Evolutionary conservation across 2,329 filamentous ascomycete genomes (phyloP).

Genomic region (Pseudogymnoascus sp.): DNA sequence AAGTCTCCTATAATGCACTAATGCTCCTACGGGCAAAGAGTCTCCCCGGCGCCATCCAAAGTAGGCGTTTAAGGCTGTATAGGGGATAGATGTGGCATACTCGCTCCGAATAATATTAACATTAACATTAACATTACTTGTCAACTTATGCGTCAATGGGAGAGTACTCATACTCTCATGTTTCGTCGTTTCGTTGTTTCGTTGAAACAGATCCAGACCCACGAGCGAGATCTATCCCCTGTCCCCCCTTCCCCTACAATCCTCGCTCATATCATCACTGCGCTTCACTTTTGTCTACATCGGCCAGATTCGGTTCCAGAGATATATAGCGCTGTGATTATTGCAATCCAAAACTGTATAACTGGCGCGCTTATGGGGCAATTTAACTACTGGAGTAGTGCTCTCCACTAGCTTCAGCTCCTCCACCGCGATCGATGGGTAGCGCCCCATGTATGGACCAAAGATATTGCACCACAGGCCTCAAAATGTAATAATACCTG

Average conservation of each 20-base stretch:
- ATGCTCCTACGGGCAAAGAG: neutral
- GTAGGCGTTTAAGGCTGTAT: neutral
- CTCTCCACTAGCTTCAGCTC: conserved; percentile 6
- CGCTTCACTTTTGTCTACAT: neutral
- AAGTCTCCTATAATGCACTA: conserved; percentile 2
- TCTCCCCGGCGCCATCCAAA: neutral
- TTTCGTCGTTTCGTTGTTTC: neutral
- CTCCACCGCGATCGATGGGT: conserved; percentile 2
- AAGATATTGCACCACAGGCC: conserved; percentile 5
- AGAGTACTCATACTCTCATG: neutral
- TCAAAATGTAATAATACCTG: conserved; percentile 1
- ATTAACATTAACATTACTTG: neutral
- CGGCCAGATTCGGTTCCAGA: neutral
- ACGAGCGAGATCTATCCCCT: neutral
- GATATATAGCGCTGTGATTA: neutral
- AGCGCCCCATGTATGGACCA: neutral
- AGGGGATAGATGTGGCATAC: neutral
- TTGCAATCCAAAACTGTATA: neutral
- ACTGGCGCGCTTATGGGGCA: conserved; percentile 6
- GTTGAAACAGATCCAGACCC: neutral
- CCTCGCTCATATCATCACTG: neutral
- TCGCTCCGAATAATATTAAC: neutral
- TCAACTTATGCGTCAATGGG: neutral
- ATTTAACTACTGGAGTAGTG: conserved; percentile 5
- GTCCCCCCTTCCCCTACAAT: neutral